Evolutionary conservation across 1,284 basidiomycete species (phyloP), one percentile per base, ranked within the genome.

Genomic region (Trichosporon ovoides): DNA sequence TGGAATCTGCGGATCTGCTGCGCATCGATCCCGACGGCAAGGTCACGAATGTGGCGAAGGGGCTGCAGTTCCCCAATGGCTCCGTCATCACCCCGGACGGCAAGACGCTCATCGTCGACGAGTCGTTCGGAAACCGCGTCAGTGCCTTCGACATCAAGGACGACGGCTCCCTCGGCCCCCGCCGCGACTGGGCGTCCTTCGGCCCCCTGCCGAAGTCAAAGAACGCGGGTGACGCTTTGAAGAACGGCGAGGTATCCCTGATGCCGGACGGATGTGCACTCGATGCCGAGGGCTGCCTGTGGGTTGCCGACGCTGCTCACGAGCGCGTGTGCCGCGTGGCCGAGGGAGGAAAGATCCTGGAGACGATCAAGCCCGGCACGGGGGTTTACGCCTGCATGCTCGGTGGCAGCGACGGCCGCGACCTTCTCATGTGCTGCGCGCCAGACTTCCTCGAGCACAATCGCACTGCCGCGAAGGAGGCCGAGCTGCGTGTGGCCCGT

Each of bases 331-430:
- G 55, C 55, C 55, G 55, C 5, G 49, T 56, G 24, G 31, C 24
- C 14, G 28, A 33, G 7, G 55, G 55, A 6, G 55, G 55, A n/a
- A 28, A 51, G 38, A 56, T 56, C 31, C 28, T 51, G 24, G 18
- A 51, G 28, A 52, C 48, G 5, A 28, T 56, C 20, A 9, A 43
- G 49, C 55, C 55, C 3, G 55, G 55, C 4, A 43, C n/a, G 3
- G 55, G 55, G 19, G 55, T 56, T 10, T 56, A 38, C 19, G 55
- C 55, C 2, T 56, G 55, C 49, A 56, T 56, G 55, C 55, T 56
- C 31, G 55, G 55, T 7, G 55, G 55, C 7, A 14, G 10, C 13
- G 55, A 56, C 22, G 55, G 55, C 5, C 48, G 36, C 13, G 38
- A 38, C 28, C 55, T 56, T 19, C 18, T 56, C 37, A 51, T 56